These are phyloP conservation scores for Sphaceloma murrayae DNA, from an alignment of 2,329 filamentous ascomycete genomes.

Conservation along the genomic window DNA sequence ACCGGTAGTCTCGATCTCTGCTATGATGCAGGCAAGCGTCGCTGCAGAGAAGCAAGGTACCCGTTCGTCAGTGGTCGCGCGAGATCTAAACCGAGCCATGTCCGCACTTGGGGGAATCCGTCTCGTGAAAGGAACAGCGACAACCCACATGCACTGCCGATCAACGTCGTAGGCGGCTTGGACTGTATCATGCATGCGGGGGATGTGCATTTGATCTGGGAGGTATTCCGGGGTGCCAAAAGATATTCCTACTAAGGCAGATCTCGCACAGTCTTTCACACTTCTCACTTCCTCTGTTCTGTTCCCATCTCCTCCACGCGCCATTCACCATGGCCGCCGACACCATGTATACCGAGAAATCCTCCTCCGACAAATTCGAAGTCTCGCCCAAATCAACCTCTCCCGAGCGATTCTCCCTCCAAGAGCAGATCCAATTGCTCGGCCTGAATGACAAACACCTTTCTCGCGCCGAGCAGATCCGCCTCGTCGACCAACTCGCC, in stretches of 20 bases:
- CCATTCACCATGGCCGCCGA: not conserved
- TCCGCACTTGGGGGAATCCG: too few relatives aligned
- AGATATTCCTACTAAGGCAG: slow-evolving; percentile 1
- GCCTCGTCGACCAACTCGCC: slow-evolving; percentile 18
- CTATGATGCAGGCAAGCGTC: too few relatives aligned
- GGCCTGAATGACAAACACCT: slow-evolving; percentile 16
- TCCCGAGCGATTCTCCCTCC: slow-evolving; percentile 7
- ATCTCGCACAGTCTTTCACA: not conserved
- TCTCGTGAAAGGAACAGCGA: too few relatives aligned
- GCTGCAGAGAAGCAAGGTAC: too few relatives aligned
- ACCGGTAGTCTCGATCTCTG: too few relatives aligned
- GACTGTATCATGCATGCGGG: not conserved
- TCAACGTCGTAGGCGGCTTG: slow-evolving; percentile 11
- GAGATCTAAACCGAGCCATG: too few relatives aligned
- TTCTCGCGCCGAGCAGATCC: slow-evolving; percentile 16
- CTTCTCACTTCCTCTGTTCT: not conserved
- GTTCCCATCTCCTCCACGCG: too few relatives aligned
- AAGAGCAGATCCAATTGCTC: slow-evolving; percentile 14
- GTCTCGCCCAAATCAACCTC: not conserved
- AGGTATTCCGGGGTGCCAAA: slow-evolving; percentile 14
- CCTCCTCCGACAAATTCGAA: not conserved
- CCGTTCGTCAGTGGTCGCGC: not conserved
- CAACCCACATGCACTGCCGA: too few relatives aligned
- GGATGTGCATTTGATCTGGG: not conserved
- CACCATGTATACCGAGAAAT: not conserved